A percentile compares a stretch with the other conserved stretches of the same genome.
Conservation (phyloP, 2,329 filamentous ascomycete species). For the Colletotrichum filicis region DNA sequence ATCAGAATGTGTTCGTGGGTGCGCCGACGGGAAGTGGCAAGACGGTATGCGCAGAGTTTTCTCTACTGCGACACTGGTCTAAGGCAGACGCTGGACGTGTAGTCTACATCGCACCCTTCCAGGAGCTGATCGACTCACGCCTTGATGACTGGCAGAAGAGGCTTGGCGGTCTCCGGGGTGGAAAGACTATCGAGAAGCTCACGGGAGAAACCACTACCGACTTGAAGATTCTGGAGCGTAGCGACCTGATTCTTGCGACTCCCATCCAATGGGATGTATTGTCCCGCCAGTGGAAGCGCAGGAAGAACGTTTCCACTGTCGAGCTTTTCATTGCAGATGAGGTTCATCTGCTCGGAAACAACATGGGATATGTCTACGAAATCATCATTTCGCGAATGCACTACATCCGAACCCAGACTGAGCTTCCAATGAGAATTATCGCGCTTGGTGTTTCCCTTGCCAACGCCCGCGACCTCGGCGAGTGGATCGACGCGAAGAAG, state of each 20-base stretch:
- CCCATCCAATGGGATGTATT: conserved; percentile 96
- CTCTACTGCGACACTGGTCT: conserved; percentile 88
- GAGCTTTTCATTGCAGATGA: conserved; percentile 95
- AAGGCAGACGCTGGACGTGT: conserved; percentile 76
- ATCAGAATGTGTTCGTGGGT: conserved; percentile 94
- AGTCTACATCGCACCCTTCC: conserved; percentile 94
- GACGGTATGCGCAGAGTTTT: conserved; percentile 96
- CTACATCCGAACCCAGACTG: conserved; percentile 89
- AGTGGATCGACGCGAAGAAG: conserved; percentile 98
- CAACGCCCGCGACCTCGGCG: conserved; percentile 92
- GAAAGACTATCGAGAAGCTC: conserved; percentile 91
- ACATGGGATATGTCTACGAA: conserved; percentile 91
- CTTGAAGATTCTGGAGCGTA: conserved; percentile 85
- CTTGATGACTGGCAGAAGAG: conserved; percentile 88
- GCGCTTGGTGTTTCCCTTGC: conserved; percentile 92
- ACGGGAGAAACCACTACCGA: conserved; percentile 94
- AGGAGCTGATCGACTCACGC: conserved; percentile 87
- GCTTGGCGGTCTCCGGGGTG: conserved; percentile 77
- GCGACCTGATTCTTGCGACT: conserved; percentile 91
- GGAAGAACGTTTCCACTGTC: conserved; percentile 93
- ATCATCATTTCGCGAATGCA: conserved; percentile 98
- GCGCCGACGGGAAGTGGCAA: conserved; percentile 96
- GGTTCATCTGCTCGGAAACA: conserved; percentile 90
- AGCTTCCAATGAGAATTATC: conserved; percentile 86
- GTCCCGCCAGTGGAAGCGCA: conserved; percentile 94